Evolutionary conservation across 208 protist genomes (phyloP), one percentile per base, ranked within the genome.

Genomic region (Strigomonas culicis): DNA sequence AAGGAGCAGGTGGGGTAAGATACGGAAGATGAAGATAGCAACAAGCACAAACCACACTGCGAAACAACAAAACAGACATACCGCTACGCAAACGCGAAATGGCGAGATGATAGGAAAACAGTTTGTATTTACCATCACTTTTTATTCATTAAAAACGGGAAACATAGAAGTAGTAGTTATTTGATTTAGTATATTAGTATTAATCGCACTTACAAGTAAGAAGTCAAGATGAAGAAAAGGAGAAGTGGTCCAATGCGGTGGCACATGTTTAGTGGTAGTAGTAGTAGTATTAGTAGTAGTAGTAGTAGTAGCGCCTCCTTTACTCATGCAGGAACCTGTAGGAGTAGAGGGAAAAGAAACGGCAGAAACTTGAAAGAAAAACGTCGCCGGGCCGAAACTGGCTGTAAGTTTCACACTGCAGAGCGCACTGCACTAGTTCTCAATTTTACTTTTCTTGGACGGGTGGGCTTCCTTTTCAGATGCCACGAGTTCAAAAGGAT

Each of bases 401-500:
- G 46, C 11, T 19, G 46, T 51, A 6, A 6, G 7, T 51, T 51
- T 22, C 7, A 51, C 6, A 19, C 7, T 10, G n/a, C 7, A 51
- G 15, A 19, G 46, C 22, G 46, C n/a, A n/a, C n/a, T n/a, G n/a
- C n/a, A n/a, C n/a, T n/a, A n/a, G n/a, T 19, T 39, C 8, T 59
- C 17, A 22, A 59, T 39, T 6, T 15, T 13, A 19, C 7, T 59
- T 36, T 59, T 59, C 4, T 15, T 6, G 17, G n/a, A 51, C 46
- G 21, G 41, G 28, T 27, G 25, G 25, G 1, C 4, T 31, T 30
- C 7, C 21, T 19, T 11, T 6, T 1, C 17, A 4, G 67, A 4
- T n/a, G 50, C 46, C 0, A 64, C 13, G 34, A 95, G 75, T 27
- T 80, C 41, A 60, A 95, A 93, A 13, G 30, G 47, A 53, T 93